These are phyloP conservation scores for Triticum aestivum DNA, from an alignment of 176 grass and related monocot species.

Conservation along the genomic window IWGSC_CS_RefSeq_v2.1 NC_057814.1:409325129-409325628, in stretches of 20 bases:
- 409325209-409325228: not conserved
- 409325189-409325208: not conserved
- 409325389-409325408: conserved; percentile 25
- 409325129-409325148: not conserved
- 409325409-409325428: conserved; percentile 29
- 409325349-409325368: conserved; percentile 26
- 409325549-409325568: conserved; percentile 33
- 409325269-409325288: not conserved
- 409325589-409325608: conserved; percentile 28
- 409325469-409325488: not conserved
- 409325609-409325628: conserved; percentile 23
- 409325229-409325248: not conserved
- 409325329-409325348: conserved; percentile 29
- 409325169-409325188: not conserved
- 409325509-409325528: not conserved
- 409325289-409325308: not conserved
- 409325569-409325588: conserved; percentile 2
- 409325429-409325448: not conserved
- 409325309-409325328: conserved; percentile 24
- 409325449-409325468: not conserved
- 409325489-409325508: not conserved
- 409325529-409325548: conserved; percentile 12
- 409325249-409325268: not conserved
- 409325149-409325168: not conserved
- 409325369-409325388: conserved; percentile 22